Conservation (phyloP, 192 early-diverging fungal species). For the Entrophospora sp. region DNA sequence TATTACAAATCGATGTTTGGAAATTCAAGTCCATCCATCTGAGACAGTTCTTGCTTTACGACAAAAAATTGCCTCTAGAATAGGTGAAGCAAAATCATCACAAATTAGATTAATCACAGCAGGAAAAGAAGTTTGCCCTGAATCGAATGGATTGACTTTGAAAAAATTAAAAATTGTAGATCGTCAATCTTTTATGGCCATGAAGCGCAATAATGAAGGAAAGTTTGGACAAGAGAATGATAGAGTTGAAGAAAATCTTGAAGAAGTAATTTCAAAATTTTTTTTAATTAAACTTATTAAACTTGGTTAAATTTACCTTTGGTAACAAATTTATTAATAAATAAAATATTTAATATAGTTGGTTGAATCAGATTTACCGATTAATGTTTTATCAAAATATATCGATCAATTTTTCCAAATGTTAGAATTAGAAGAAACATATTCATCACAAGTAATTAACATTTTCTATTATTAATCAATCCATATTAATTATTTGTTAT, state of each 20-base stretch:
- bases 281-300: not conserved
- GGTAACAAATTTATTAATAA: not conserved
- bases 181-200: conserved; percentile 26
- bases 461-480: too few relatives aligned
- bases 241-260: not conserved
- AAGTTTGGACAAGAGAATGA: conserved; percentile 1
- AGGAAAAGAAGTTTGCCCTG: conserved; percentile 28
- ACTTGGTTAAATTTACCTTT: not conserved
- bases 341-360: conserved; percentile 14
- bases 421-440: conserved; percentile 33
- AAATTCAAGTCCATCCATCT: conserved; percentile 28
- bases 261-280: not conserved
- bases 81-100: conserved; percentile 23
- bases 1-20: conserved; percentile 20
- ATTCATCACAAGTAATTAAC: conserved; percentile 41
- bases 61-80: conserved; percentile 20
- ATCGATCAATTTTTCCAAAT: conserved; percentile 34
- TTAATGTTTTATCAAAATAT: conserved; percentile 32
- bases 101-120: conserved; percentile 25
- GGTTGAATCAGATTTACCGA: conserved; percentile 24
- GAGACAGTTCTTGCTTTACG: conserved; percentile 27
- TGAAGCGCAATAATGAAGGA: conserved; percentile 15
- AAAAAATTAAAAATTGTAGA: conserved; percentile 32
- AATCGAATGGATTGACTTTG: conserved; percentile 26
- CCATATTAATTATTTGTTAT: too few relatives aligned